phyloP scores from a whole-genome alignment of 2,329 filamentous ascomycete species.

The Talaromyces islandicus region DNA sequence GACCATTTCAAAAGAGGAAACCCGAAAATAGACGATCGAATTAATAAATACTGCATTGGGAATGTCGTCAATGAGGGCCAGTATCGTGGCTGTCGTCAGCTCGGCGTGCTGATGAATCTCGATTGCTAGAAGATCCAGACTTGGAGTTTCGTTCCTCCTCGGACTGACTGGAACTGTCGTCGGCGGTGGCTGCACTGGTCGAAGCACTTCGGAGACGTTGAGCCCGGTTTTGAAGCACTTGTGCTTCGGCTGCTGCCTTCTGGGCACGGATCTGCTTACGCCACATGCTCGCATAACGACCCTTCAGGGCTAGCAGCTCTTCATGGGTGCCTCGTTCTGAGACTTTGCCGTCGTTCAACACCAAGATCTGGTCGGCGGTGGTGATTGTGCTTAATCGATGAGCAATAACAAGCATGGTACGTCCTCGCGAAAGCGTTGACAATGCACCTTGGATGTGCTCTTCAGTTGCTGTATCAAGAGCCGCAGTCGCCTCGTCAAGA shows the following conservation, averaged over 20 bases:
- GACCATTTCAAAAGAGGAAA: neutral
- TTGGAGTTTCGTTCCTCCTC: conserved; percentile 38
- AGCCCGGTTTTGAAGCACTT: conserved; percentile 39
- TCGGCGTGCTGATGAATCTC: conserved; percentile 13
- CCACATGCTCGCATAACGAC: conserved; percentile 82
- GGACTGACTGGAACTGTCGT: conserved; percentile 58
- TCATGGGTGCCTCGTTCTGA: conserved; percentile 74
- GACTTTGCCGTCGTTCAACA: conserved; percentile 70
- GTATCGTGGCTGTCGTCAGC: conserved; percentile 9
- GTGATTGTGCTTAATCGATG: conserved; percentile 83
- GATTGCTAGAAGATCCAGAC: conserved; percentile 12
- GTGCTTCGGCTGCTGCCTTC: conserved; percentile 58
- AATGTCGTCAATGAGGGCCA: neutral
- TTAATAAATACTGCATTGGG: neutral
- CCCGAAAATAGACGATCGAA: neutral
- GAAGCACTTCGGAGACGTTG: conserved; percentile 38
- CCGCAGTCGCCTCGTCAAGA: conserved; percentile 87
- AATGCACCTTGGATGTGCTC: conserved; percentile 88
- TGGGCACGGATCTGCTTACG: conserved; percentile 78
- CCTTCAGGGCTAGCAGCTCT: conserved; percentile 63
- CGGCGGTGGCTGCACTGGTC: conserved; percentile 59
- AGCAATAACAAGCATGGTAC: conserved; percentile 92
- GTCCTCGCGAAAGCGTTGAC: conserved; percentile 71
- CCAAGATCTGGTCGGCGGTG: conserved; percentile 77
- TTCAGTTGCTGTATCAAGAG: conserved; percentile 85